Conservation (phyloP, 805 yeast species). For the Yueomyces sinensis region DNA sequence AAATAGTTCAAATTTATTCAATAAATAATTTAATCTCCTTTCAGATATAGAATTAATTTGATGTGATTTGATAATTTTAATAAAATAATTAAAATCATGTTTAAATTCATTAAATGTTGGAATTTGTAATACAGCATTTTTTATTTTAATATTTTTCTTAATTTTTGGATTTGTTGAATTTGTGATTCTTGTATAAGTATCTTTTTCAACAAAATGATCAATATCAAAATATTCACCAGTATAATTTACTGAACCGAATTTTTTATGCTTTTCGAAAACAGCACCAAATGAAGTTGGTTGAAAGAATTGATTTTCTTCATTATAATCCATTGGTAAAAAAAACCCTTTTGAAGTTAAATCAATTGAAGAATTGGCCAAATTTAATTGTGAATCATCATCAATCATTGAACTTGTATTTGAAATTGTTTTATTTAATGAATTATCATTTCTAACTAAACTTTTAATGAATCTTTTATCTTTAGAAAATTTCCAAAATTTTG, state of each 20-base stretch:
- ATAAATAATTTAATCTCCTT: conserved; percentile 21
- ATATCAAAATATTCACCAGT: conserved; percentile 27
- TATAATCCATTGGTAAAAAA: conserved; percentile 5
- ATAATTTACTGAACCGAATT: conserved; percentile 4
- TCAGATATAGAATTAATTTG: conserved; percentile 11
- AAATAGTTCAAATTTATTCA: conserved; percentile 26
- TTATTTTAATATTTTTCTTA: neutral
- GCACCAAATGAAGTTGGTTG: conserved; percentile 1
- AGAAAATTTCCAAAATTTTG: conserved; percentile 30
- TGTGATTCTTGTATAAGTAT: conserved; percentile 2
- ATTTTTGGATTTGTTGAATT: neutral
- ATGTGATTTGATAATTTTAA: conserved; percentile 10
- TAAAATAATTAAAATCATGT: conserved; percentile 17
- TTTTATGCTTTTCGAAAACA: conserved; percentile 1
- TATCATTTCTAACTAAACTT: conserved; percentile 4
- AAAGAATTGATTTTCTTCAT: conserved; percentile 1
- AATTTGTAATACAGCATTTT: conserved; percentile 1
- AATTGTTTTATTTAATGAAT: conserved; percentile 2
- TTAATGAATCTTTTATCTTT: conserved; percentile 14
- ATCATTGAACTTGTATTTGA: neutral
- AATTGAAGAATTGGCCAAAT: neutral
- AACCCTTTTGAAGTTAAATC: conserved; percentile 2
- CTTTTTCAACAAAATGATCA: conserved; percentile 14
- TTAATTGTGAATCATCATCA: neutral
- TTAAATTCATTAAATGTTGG: conserved; percentile 23